These are phyloP conservation scores for Tuber magnatum DNA, from an alignment of 495 filamentous ascomycete genomes.

Conservation along the genomic window DNA sequence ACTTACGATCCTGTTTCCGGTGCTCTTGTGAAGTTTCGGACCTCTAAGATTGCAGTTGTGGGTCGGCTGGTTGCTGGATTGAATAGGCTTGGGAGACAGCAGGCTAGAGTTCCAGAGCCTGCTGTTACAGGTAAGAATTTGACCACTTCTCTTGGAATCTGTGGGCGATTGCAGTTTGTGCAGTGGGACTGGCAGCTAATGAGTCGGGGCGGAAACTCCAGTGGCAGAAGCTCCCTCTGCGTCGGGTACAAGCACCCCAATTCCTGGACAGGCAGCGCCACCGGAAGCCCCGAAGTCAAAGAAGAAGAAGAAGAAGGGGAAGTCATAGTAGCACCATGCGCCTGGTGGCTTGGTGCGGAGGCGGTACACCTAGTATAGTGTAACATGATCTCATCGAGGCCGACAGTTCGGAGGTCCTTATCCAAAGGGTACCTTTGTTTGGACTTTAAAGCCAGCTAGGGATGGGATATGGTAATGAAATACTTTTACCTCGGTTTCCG, in stretches of 20 bases:
- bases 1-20: conserved; percentile 81
- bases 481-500: background rate
- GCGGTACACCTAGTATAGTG: background rate
- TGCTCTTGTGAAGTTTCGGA: conserved; percentile 78
- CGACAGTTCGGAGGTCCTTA: background rate
- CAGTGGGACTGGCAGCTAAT: background rate
- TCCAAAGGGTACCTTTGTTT: background rate
- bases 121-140: conserved; percentile 13
- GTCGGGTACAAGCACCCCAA: conserved; percentile 10
- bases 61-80: conserved; percentile 67
- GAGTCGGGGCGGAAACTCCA: conserved; percentile 13
- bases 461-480: background rate
- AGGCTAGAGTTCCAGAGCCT: conserved; percentile 31
- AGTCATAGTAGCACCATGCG: conserved; percentile 11
- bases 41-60: conserved; percentile 85
- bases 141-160: background rate
- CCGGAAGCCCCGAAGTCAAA: conserved; percentile 19
- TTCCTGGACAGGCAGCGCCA: conserved; percentile 17
- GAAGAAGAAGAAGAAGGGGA: conserved; percentile 38
- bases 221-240: conserved; percentile 4
- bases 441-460: background rate
- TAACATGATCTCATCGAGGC: background rate
- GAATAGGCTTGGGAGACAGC: conserved; percentile 28
- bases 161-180: background rate
- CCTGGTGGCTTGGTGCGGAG: background rate